Percentiles rank a stretch among this genome's conserved stretches.
Evolutionary conservation across 805 yeast genomes (phyloP).

Genomic region (Saccharomycopsis sp.): DNA sequence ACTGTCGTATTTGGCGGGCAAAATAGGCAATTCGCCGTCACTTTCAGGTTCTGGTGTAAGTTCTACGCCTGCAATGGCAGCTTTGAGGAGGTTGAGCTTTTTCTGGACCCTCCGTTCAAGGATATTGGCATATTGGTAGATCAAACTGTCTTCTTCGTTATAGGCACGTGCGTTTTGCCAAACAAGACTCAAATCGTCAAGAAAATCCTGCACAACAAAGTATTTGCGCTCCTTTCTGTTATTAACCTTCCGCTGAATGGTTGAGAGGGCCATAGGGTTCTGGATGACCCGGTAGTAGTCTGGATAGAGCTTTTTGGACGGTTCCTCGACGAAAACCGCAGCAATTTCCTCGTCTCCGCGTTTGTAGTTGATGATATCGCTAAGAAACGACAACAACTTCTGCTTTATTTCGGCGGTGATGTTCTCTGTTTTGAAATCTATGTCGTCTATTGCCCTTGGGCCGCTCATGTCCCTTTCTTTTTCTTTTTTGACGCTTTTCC

Average conservation of each 20-base stretch:
- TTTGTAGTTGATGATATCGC: constrained; percentile 22
- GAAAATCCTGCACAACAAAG: constrained; percentile 50
- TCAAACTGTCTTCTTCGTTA: constrained; percentile 66
- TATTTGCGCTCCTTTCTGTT: constrained; percentile 36
- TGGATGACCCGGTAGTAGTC: constrained; percentile 71
- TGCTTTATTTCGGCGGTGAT: constrained; percentile 8
- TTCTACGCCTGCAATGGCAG: constrained; percentile 7
- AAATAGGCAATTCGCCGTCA: background rate
- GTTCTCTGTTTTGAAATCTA: background rate
- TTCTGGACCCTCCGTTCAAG: constrained; percentile 30
- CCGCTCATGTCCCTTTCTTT: background rate
- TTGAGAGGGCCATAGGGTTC: constrained; percentile 65
- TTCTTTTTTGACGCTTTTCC: background rate
- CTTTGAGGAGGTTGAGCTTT: background rate
- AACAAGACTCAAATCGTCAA: constrained; percentile 51
- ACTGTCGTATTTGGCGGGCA: constrained; percentile 9
- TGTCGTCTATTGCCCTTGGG: background rate
- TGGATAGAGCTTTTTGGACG: constrained; percentile 64
- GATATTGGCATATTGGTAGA: constrained; percentile 62
- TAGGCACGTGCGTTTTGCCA: constrained; percentile 74
- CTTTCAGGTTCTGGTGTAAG: constrained; percentile 2
- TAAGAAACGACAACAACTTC: constrained; percentile 19
- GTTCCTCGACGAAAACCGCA: constrained; percentile 70
- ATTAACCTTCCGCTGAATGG: constrained; percentile 47
- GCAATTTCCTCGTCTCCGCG: constrained; percentile 35